Evolutionary conservation across 139 green algal species (phyloP).

Genomic region (Diplosphaera chodatii): DNA sequence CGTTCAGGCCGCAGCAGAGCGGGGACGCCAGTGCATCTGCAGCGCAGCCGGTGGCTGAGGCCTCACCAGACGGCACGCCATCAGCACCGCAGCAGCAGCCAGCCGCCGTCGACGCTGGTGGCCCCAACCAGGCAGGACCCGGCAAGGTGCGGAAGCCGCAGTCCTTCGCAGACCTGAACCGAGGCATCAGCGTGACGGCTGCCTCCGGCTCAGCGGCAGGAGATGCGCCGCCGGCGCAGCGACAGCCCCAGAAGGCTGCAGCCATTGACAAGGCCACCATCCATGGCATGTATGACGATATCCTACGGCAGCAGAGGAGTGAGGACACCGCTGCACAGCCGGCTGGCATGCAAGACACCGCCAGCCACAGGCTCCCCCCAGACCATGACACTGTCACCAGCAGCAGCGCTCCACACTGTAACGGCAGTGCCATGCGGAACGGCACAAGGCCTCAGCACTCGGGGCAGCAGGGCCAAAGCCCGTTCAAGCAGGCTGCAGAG

Average conservation of each 20-base stretch:
- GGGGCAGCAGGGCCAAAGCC: no score
- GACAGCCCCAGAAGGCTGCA: background rate
- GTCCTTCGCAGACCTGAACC: background rate
- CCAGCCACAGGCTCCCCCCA: no score
- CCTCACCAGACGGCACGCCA: background rate
- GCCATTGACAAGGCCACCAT: background rate
- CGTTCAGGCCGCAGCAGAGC: conserved; percentile 21
- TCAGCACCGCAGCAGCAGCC: background rate
- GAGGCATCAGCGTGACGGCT: background rate
- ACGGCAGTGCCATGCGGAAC: no score
- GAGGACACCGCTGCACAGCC: background rate
- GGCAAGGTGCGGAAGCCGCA: background rate
- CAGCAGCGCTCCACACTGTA: no score
- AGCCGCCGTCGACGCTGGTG: no score
- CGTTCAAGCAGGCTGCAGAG: no score
- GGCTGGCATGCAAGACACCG: no score
- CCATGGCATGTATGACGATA: background rate
- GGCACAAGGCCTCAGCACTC: no score
- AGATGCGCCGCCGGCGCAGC: background rate
- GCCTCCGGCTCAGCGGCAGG: no score
- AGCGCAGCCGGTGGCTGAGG: no score
- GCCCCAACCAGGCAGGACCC: background rate
- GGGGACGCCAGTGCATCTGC: background rate
- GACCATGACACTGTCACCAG: no score
- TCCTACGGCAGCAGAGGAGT: background rate